Percentiles rank a stretch among this genome's conserved stretches.
These are phyloP conservation scores for Phialemoniopsis sp. DNA, from an alignment of 2,329 filamentous ascomycete genomes.

Conservation along the genomic window DNA sequence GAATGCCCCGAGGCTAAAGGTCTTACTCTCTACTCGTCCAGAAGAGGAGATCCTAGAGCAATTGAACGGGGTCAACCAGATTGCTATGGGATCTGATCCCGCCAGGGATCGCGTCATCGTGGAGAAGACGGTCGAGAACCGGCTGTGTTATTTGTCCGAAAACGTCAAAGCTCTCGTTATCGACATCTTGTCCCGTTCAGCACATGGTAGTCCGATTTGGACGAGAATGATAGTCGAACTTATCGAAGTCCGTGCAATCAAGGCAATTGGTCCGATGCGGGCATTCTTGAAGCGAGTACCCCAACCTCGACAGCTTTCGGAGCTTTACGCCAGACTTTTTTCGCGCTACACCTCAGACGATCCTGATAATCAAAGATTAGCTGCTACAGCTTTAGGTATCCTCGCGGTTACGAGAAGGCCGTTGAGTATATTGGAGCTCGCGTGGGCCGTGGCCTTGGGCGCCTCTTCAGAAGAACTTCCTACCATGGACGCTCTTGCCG, in stretches of 20 bases:
- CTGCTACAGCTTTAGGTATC: constrained; percentile 12
- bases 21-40: constrained; percentile 2
- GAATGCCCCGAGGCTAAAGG: constrained; percentile 8
- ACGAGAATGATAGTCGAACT: constrained; percentile 10
- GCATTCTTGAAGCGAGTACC: neutral
- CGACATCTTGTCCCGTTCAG: constrained; percentile 7
- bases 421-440: constrained; percentile 21
- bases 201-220: constrained; percentile 12
- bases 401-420: constrained; percentile 18
- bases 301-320: constrained; percentile 6
- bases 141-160: constrained; percentile 7
- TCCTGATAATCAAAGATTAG: constrained; percentile 6
- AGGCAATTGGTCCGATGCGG: too few species aligned
- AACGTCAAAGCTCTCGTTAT: constrained; percentile 9
- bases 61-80: constrained; percentile 4
- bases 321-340: constrained; percentile 10
- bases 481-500: constrained; percentile 8
- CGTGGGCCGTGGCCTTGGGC: constrained; percentile 19
- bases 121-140: neutral
- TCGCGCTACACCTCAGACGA: constrained; percentile 8
- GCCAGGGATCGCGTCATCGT: too few species aligned
- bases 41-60: constrained; percentile 2
- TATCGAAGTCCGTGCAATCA: constrained; percentile 3
- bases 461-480: constrained; percentile 9
- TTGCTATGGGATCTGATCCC: constrained; percentile 3